These are phyloP conservation scores for Dryadomyces quercivorus DNA, from an alignment of 2,329 filamentous ascomycete species.

Conservation along the genomic window DNA sequence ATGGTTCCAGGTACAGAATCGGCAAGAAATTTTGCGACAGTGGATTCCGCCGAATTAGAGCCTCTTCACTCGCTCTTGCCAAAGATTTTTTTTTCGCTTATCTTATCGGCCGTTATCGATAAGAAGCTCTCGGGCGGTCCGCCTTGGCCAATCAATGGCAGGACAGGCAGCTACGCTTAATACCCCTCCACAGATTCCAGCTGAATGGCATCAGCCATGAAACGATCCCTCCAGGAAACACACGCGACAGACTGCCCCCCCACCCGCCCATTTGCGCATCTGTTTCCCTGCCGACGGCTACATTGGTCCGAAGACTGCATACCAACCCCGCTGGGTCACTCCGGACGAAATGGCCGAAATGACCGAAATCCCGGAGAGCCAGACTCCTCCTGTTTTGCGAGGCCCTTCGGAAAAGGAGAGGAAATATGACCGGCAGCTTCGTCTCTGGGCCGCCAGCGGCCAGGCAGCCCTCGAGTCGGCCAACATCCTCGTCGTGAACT, in stretches of 20 bases:
- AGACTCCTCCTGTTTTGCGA: slow-evolving; percentile 35
- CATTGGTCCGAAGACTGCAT: neutral
- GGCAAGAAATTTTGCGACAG: slow-evolving; percentile 7
- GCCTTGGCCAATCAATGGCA: neutral
- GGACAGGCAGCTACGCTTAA: neutral
- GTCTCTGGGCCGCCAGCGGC: slow-evolving; percentile 87
- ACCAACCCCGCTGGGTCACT: no score
- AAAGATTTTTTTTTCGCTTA: slow-evolving; percentile 8
- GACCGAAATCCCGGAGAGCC: slow-evolving; percentile 31
- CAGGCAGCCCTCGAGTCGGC: slow-evolving; percentile 84
- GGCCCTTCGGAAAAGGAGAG: slow-evolving; percentile 50
- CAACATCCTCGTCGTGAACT: slow-evolving; percentile 83
- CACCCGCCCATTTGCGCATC: neutral
- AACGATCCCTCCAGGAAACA: neutral
- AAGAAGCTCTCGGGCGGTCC: neutral
- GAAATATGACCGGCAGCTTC: slow-evolving; percentile 90
- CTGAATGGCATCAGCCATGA: neutral
- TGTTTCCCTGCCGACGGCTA: neutral
- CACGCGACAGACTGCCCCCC: neutral
- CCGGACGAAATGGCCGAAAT: slow-evolving; percentile 15
- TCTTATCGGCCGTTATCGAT: slow-evolving; percentile 7
- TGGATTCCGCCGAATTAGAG: neutral
- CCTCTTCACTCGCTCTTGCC: neutral
- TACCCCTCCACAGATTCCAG: neutral
- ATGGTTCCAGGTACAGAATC: neutral